Evolutionary conservation across 768 basidiomycete species (phyloP).

Genomic region (Aureoboletus auriporus): DNA sequence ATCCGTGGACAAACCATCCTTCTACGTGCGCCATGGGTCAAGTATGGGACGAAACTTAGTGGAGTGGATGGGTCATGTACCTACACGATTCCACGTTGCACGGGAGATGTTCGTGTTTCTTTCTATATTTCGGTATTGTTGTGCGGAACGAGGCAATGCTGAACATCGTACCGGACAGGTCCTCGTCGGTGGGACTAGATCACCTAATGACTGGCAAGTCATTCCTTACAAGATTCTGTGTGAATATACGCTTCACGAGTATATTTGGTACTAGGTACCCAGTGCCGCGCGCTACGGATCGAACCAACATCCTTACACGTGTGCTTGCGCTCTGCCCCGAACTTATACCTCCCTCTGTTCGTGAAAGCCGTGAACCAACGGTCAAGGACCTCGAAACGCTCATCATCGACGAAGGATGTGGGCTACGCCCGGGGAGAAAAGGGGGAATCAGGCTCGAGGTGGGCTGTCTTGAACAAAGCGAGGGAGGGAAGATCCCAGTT

Average conservation of each 20-base stretch:
- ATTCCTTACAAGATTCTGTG: not conserved
- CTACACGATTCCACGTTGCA: constrained; percentile 36
- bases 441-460: constrained; percentile 45
- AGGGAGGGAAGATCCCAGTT: constrained; percentile 40
- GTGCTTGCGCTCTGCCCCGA: constrained; percentile 52
- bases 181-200: constrained; percentile 59
- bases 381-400: constrained; percentile 47
- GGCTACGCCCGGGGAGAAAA: constrained; percentile 62
- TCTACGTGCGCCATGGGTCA: constrained; percentile 47
- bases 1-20: constrained; percentile 44
- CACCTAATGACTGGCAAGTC: constrained; percentile 55
- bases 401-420: constrained; percentile 52
- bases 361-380: constrained; percentile 42
- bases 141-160: not conserved
- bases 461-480: constrained; percentile 35
- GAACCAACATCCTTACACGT: constrained; percentile 46
- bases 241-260: not conserved
- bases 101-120: constrained; percentile 36
- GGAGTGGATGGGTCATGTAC: constrained; percentile 27
- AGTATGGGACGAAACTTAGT: constrained; percentile 32
- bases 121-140: not conserved
- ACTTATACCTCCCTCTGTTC: constrained; percentile 51
- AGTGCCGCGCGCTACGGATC: constrained; percentile 54
- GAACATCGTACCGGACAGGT: constrained; percentile 28
- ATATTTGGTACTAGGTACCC: constrained; percentile 48